Conservation (phyloP, 2,329 filamentous ascomycete genomes). For the Colletotrichum liriopes region DNA sequence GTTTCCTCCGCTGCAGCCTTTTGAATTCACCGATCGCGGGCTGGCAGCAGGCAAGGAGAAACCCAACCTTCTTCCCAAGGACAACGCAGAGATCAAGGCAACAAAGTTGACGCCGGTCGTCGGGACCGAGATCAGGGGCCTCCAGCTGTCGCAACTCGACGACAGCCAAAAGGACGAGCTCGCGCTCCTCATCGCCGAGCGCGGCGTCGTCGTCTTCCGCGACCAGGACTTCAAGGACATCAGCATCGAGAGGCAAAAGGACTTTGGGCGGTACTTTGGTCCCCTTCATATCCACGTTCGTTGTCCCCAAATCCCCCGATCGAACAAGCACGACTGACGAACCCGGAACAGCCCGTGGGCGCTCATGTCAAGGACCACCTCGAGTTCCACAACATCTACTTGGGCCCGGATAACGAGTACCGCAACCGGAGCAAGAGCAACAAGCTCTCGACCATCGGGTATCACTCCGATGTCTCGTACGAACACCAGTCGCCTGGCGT, state of each 20-base stretch:
- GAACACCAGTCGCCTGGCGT: slow-evolving; percentile 60
- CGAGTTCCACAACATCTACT: slow-evolving; percentile 64
- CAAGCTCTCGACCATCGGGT: slow-evolving; percentile 55
- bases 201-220: slow-evolving; percentile 58
- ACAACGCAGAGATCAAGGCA: slow-evolving; percentile 43
- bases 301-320: background rate
- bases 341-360: slow-evolving; percentile 54
- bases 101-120: slow-evolving; percentile 48
- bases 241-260: slow-evolving; percentile 28
- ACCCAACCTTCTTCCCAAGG: slow-evolving; percentile 47
- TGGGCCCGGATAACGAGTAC: slow-evolving; percentile 62
- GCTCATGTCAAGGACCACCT: slow-evolving; percentile 60
- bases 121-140: slow-evolving; percentile 58
- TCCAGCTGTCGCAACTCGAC: slow-evolving; percentile 57
- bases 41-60: slow-evolving; percentile 51
- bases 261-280: slow-evolving; percentile 50
- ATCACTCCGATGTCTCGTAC: slow-evolving; percentile 60
- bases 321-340: slow-evolving; percentile 5
- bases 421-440: slow-evolving; percentile 53
- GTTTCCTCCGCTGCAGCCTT: slow-evolving; percentile 50
- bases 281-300: slow-evolving; percentile 57
- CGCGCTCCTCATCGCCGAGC: slow-evolving; percentile 58
- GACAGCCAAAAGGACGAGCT: slow-evolving; percentile 59
- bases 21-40: slow-evolving; percentile 51
- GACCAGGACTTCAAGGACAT: slow-evolving; percentile 51